Conservation (phyloP, 225 moss, liverwort and hornwort genomes). For the Polytrichum commune region DNA sequence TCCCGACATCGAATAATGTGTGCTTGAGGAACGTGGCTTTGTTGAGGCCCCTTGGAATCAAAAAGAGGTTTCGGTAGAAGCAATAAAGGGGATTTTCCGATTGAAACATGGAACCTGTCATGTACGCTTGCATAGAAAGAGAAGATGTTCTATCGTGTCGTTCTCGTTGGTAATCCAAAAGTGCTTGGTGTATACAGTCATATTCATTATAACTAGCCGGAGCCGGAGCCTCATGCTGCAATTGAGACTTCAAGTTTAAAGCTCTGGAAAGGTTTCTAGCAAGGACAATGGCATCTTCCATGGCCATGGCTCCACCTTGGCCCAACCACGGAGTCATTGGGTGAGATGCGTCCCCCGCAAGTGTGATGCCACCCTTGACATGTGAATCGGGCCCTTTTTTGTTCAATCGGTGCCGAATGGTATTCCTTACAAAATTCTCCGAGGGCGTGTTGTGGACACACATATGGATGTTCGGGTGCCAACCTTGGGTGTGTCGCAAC, state of each 20-base stretch:
- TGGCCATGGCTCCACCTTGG: constrained; percentile 64
- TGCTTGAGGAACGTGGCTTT: neutral
- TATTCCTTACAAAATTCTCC: constrained; percentile 32
- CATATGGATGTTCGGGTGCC: constrained; percentile 18
- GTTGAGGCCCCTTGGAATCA: constrained; percentile 5
- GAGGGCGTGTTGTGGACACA: constrained; percentile 40
- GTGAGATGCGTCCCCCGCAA: constrained; percentile 70
- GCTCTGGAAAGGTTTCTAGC: constrained; percentile 26
- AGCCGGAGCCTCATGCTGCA: neutral
- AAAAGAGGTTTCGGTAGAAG: neutral
- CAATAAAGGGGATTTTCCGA: neutral
- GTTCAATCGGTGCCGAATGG: constrained; percentile 51
- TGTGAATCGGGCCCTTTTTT: constrained; percentile 30
- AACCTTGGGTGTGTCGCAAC: constrained; percentile 18
- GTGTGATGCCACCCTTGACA: constrained; percentile 37
- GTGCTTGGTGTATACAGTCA: constrained; percentile 19
- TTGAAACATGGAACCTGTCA: neutral
- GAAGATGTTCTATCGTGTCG: constrained; percentile 17
- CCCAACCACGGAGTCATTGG: constrained; percentile 63
- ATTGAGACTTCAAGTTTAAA: constrained; percentile 12
- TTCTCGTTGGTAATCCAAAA: constrained; percentile 28
- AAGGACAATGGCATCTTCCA: constrained; percentile 65
- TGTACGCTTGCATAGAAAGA: neutral
- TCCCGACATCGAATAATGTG: constrained; percentile 5
- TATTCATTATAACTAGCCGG: constrained; percentile 6